Conservation (phyloP, 164 flowering plant species). For the Nymphaea thermarum region DNA sequence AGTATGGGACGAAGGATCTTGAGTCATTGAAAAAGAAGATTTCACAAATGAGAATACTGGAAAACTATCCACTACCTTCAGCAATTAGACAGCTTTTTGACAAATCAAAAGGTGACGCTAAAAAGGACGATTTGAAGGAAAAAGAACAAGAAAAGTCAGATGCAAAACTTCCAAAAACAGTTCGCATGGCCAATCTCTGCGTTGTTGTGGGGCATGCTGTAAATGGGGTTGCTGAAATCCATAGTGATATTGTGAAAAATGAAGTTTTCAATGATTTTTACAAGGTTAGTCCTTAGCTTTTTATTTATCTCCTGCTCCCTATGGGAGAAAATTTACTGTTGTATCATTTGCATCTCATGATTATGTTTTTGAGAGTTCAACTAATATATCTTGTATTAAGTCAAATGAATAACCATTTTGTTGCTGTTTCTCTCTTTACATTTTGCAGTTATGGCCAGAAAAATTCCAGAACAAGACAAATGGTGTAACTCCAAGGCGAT, state of each 20-base stretch:
- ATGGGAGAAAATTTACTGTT: too few relatives aligned
- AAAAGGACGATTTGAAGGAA: slow-evolving; percentile 11
- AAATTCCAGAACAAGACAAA: slow-evolving; percentile 96
- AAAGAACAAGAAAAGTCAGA: slow-evolving; percentile 19
- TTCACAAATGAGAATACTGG: slow-evolving; percentile 67
- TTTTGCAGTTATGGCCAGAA: slow-evolving; percentile 81
- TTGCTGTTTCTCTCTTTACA: not conserved
- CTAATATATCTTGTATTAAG: too few relatives aligned
- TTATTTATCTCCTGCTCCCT: too few relatives aligned
- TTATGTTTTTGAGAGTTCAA: too few relatives aligned
- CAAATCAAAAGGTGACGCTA: slow-evolving; percentile 17
- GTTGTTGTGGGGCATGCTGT: slow-evolving; percentile 94
- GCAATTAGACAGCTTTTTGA: slow-evolving; percentile 37
- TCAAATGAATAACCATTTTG: too few relatives aligned
- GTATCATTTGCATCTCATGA: too few relatives aligned
- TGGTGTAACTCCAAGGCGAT: slow-evolving; percentile 95
- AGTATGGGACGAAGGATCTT: slow-evolving; percentile 62
- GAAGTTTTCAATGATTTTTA: slow-evolving; percentile 83
- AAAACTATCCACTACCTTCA: slow-evolving; percentile 64
- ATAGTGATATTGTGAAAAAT: slow-evolving; percentile 83
- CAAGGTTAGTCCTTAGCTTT: slow-evolving; percentile 28
- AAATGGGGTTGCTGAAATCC: slow-evolving; percentile 97
- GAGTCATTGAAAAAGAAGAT: slow-evolving; percentile 49
- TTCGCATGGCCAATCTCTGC: slow-evolving; percentile 94
- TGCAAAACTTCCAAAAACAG: slow-evolving; percentile 48